Evolutionary conservation across 1,284 basidiomycete species (phyloP), one percentile per base, ranked within the genome.

Genomic region (Laetiporus sulphureus): DNA sequence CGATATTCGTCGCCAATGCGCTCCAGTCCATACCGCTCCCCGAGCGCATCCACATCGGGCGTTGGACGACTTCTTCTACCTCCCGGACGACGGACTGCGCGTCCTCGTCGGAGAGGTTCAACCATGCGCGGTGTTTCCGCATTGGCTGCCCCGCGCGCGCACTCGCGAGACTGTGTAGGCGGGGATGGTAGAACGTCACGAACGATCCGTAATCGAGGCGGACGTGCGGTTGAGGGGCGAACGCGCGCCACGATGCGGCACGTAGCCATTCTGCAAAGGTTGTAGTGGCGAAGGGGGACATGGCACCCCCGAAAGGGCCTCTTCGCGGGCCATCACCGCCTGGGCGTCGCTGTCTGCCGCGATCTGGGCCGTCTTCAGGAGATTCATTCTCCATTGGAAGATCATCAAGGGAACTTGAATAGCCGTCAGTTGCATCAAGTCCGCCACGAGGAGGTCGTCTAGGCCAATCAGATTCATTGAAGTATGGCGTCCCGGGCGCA

Each of bases 161-260:
- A 3, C 15, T 25, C 2, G 19, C 31, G n/a, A 45, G 44, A 25
- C 44, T 45, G 20, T 23, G 29, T 12, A 41, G 36, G 23, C 44
- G 44, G 10, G 44, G 44, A 23, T 45, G 34, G 25, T 45, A 45
- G 31, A 45, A 45, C 7, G 38, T 38, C 10, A 45, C 39, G 33
- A 45, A 34, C 4, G 39, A 36, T 2, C 34, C 13, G 32, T 41
- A 38, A 36, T 45, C 44, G 30, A 45, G 44, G 5, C 10, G 16
- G 31, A 45, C 18, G 11, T 45, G 44, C 2, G 44, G 35, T 36
- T 45, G 44, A n/a, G 44, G 44, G 6, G 31, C 23, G n/a, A 18
- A 5, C 10, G 29, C 36, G 34, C 39, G 42, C 25, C 19, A 32
- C 10, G 32, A 27, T n/a, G 42, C 42, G 15, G 38, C 42, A 23